Base-by-base conservation (phyloP, 2,329 filamentous ascomycete genomes). In the Trichoderma guizhouense region DNA sequence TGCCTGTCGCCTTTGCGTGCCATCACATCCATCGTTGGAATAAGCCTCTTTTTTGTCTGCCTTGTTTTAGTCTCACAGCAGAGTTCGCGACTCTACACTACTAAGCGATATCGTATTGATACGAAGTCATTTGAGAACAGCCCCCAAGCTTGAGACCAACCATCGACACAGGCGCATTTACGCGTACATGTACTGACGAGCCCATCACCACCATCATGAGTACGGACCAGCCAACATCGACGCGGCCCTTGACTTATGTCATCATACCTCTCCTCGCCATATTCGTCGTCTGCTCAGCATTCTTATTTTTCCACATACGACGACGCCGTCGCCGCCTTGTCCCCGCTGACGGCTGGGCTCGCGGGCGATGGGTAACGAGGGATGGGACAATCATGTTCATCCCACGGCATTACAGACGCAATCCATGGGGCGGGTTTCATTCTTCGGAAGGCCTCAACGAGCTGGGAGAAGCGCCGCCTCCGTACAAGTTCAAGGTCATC, bases 381-480 rank as follows among this genome's bases (percentile, higher is more conserved):
- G 81, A 76, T 75, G 80, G 74, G 75, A 80, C 74, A 36, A 55
- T 72, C 14, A 34, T 65, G 62, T 32, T 64, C 53, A 55, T 69
- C n/a, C 43, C 58, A 18, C 51, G 68, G 63, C 71, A 70, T 26
- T 65, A 69, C 30, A 62, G 69, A 28, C 66, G 69, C 5, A 66
- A 60, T 36, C 69, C 83, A n/a, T 76, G 75, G 76, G 39, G 67
- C 51, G 74, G 73, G 3, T 70, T 75, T 7, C 74, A 74, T 51
- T 75, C 78, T 3, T 69, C 86, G 60, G 90, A 92, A 74, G 90
- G 90, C 0, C 79, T 91, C 71, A 86, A 92, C 77, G 89, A 91
- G 80, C 79, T 85, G 57, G 90, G 90, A 32, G 89, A 91, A 78
- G 88, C 89, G 11, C 90, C 90, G 64, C 90, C 90, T 62, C 88